These are phyloP conservation scores for Tillandsia fasciculata DNA, from an alignment of 176 grass and related monocot genomes.

Conservation along the genomic window DNA sequence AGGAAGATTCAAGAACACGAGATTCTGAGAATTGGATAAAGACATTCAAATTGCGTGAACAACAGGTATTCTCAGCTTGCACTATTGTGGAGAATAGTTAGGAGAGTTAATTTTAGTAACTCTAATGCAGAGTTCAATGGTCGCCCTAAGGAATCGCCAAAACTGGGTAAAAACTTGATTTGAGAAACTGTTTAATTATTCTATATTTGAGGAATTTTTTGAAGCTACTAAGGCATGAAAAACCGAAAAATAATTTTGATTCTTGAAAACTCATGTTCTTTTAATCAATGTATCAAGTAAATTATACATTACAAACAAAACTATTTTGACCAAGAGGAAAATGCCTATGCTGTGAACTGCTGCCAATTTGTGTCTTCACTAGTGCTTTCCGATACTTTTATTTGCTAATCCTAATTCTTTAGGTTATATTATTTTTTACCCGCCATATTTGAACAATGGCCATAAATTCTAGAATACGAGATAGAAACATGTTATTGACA, in stretches of 20 bases:
- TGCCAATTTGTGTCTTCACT: background rate
- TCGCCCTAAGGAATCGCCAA: no score
- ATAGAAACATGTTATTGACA: no score
- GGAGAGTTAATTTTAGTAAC: background rate
- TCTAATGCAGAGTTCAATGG: no score
- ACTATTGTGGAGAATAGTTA: background rate
- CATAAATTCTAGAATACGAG: no score
- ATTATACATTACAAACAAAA: background rate
- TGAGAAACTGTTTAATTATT: background rate
- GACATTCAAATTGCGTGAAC: slow-evolving; percentile 64
- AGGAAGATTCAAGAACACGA: slow-evolving; percentile 72
- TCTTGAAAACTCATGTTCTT: background rate
- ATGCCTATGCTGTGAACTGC: background rate
- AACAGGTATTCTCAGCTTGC: slow-evolving; percentile 48
- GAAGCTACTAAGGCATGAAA: background rate
- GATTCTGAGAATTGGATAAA: slow-evolving; percentile 95
- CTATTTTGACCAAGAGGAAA: background rate
- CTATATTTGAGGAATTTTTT: background rate
- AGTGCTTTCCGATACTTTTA: background rate
- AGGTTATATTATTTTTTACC: no score
- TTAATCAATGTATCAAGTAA: background rate
- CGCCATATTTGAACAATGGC: no score
- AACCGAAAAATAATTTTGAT: background rate
- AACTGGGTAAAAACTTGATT: no score
- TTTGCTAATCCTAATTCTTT: no score